phyloP scores from a whole-genome alignment of 2,329 filamentous ascomycete species.

The Pseudofabraea citricarpa region DNA sequence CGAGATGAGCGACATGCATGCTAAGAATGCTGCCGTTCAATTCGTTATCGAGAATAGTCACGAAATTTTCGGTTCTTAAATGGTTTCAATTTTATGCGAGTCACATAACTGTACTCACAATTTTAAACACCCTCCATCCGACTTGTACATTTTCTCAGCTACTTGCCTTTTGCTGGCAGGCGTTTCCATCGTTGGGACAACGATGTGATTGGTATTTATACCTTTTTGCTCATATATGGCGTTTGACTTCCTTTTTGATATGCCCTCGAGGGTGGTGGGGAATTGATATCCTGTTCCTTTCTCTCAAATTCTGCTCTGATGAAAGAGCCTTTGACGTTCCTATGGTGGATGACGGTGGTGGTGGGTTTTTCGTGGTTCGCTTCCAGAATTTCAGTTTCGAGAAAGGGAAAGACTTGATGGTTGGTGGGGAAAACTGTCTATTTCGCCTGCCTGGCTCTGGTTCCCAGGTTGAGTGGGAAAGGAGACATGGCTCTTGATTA shows the following conservation, averaged over 20 bases:
- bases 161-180: slow-evolving; percentile 9
- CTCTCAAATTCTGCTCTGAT: slow-evolving; percentile 4
- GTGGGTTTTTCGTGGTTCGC: slow-evolving; percentile 9
- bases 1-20: slow-evolving; percentile 94
- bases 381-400: slow-evolving; percentile 12
- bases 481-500: slow-evolving; percentile 7
- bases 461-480: background rate
- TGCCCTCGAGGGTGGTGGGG: background rate
- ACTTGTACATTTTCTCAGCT: slow-evolving; percentile 11
- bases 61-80: slow-evolving; percentile 59
- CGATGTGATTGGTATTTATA: slow-evolving; percentile 5
- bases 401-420: too few species aligned
- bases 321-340: background rate
- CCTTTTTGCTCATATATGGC: slow-evolving; percentile 4
- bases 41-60: slow-evolving; percentile 89
- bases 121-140: slow-evolving; percentile 1
- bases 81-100: background rate
- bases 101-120: too few species aligned
- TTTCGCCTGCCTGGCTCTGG: background rate
- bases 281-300: background rate
- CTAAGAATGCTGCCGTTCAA: slow-evolving; percentile 87
- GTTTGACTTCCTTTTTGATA: slow-evolving; percentile 8
- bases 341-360: background rate
- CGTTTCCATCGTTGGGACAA: slow-evolving; percentile 13
- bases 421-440: too few species aligned